Evolutionary conservation across 495 filamentous ascomycete genomes (phyloP), one percentile per base, ranked within the genome.

Genomic region (Venustampulla echinocandica): DNA sequence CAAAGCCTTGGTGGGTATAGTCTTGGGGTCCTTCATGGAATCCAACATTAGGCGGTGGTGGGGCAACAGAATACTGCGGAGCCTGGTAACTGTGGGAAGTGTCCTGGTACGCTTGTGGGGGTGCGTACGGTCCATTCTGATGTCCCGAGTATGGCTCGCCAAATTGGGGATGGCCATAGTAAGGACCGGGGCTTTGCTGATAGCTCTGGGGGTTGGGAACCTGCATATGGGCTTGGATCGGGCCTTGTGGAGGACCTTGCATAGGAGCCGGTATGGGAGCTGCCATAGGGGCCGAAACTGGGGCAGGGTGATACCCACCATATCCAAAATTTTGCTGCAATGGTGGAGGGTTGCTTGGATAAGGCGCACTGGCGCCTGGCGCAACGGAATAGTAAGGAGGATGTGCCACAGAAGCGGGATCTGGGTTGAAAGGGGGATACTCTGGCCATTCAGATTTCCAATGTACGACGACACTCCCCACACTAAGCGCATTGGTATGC

Each of bases 391-490:
- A 54, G 33, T 53, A 56, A 15, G 52, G 24, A 24, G 39, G 25
- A 21, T 14, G 23, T 39, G 18, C 27, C 17, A 42, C 45, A 42
- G 33, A 14, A 33, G n/a, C 33, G 47, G 73, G 73, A 52, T 83
- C 68, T 13, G 73, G 69, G 55, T 74, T 62, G 61, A 87, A 90
- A 0, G 83, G 84, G 5, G 81, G 81, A 24, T 76, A 66, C 47
- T 77, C 74, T 30, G 85, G 85, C 85, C 85, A 90, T 57, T 87
- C 82, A 1, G 82, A 71, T 58, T 76, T 76, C 85, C 85, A 90
- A 58, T 81, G 70, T 3, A 88, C 80, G 18, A 85, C 75, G 20
- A 81, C 65, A 56, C 70, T 84, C 21, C 81, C 84, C 14, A 71
- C 58, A 55, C 82, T 86, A 19, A 87, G 74, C 24, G 67, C 59